phyloP scores from a whole-genome alignment of 768 basidiomycete genomes.

The Gymnopilus junonius region DNA sequence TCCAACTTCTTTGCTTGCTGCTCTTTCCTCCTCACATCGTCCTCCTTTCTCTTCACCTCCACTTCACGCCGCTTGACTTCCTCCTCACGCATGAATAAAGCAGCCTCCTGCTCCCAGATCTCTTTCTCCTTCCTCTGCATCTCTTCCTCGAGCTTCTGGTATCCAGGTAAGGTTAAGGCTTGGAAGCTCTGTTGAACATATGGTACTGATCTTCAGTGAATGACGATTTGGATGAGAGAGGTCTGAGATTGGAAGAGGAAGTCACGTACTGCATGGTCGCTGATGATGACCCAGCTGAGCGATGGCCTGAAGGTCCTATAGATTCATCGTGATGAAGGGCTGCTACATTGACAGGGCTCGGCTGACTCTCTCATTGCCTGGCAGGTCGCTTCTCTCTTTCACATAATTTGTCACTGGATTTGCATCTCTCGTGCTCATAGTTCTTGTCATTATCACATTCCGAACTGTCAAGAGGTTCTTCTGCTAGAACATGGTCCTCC shows the following conservation, averaged over 20 bases:
- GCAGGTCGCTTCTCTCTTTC: slow-evolving; percentile 17
- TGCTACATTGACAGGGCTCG: slow-evolving; percentile 17
- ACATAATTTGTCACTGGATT: slow-evolving; percentile 16
- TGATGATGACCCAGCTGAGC: slow-evolving; percentile 21
- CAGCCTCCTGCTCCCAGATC: slow-evolving; percentile 28
- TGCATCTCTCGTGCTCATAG: slow-evolving; percentile 15
- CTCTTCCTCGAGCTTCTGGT: slow-evolving; percentile 25
- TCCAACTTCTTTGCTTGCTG: slow-evolving; percentile 24
- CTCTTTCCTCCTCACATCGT: slow-evolving; percentile 14
- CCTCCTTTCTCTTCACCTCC: slow-evolving; percentile 25
- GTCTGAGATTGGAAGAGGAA: slow-evolving; percentile 13
- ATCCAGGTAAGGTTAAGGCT: slow-evolving; percentile 14
- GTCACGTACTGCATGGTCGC: slow-evolving; percentile 29
- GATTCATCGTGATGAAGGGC: slow-evolving; percentile 15
- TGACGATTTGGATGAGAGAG: slow-evolving; percentile 30
- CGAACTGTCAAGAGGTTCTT: slow-evolving; percentile 6
- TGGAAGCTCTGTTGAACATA: slow-evolving; percentile 10
- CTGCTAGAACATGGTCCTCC: slow-evolving; percentile 27
- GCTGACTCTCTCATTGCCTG: slow-evolving; percentile 23
- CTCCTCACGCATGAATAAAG: slow-evolving; percentile 36
- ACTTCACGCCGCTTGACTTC: slow-evolving; percentile 35
- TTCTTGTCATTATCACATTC: slow-evolving; percentile 13
- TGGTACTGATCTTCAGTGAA: slow-evolving; percentile 26
- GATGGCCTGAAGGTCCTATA: slow-evolving; percentile 10
- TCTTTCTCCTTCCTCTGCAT: slow-evolving; percentile 30